Percentiles rank a stretch among this genome's conserved stretches.
Evolutionary conservation across 202 grass and related monocot genomes (phyloP).

Genomic region (Panicum hallii): DNA sequence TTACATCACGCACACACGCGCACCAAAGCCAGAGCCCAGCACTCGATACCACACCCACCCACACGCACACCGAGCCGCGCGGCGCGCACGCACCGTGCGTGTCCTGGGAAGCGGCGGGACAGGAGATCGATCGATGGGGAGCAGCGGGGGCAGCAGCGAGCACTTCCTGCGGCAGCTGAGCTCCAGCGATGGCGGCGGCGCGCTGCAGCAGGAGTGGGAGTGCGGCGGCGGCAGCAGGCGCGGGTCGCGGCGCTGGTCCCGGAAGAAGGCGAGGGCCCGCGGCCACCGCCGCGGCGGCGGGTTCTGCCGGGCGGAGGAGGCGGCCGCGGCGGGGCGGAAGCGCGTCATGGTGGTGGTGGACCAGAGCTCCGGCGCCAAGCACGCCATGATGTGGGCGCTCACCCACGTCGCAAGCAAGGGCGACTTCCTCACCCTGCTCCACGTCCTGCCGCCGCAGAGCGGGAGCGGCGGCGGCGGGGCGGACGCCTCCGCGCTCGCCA

Average conservation of each 20-base stretch:
- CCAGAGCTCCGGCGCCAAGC: slow-evolving; percentile 74
- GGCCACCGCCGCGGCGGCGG: slow-evolving; percentile 49
- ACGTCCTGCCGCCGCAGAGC: slow-evolving; percentile 55
- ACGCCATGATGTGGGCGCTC: slow-evolving; percentile 95
- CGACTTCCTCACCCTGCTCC: slow-evolving; percentile 91
- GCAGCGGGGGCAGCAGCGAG: slow-evolving; percentile 69
- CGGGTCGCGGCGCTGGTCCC: slow-evolving; percentile 77
- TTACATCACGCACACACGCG: slow-evolving; percentile 47
- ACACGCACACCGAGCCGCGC: slow-evolving; percentile 29
- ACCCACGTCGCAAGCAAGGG: slow-evolving; percentile 82
- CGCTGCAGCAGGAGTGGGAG: slow-evolving; percentile 49
- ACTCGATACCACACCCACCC: slow-evolving; percentile 32
- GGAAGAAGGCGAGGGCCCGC: slow-evolving; percentile 55
- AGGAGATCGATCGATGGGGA: slow-evolving; percentile 43
- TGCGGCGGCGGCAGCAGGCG: slow-evolving; percentile 37
- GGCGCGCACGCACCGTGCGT: slow-evolving; percentile 15
- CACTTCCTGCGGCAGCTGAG: slow-evolving; percentile 71
- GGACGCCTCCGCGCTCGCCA: slow-evolving; percentile 60
- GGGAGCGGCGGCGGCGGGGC: slow-evolving; percentile 11
- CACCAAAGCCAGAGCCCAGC: slow-evolving; percentile 45
- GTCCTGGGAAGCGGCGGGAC: not conserved
- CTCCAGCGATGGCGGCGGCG: slow-evolving; percentile 49
- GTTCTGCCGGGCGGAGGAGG: slow-evolving; percentile 49
- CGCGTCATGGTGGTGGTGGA: slow-evolving; percentile 85
- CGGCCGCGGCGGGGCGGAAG: slow-evolving; percentile 50